These are phyloP conservation scores for Blastomyces gilchristii DNA, from an alignment of 2,329 filamentous ascomycete genomes.

Conservation along the genomic window DNA sequence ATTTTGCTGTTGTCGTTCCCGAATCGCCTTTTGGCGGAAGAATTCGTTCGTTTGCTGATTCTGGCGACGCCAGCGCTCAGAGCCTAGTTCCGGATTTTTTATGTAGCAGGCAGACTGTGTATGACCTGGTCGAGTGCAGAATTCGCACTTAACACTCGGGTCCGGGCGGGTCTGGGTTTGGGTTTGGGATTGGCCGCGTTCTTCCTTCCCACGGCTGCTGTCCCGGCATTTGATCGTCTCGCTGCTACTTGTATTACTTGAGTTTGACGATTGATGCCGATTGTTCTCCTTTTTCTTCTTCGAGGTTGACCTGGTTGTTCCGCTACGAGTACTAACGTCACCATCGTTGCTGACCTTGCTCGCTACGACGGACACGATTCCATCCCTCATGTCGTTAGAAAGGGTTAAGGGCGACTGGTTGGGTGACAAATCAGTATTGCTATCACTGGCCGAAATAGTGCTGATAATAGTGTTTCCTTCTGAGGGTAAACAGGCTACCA, in stretches of 20 bases:
- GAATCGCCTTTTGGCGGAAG: not conserved
- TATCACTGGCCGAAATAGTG: not conserved
- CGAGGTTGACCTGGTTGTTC: not conserved
- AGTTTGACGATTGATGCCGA: not conserved
- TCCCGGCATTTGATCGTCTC: not conserved
- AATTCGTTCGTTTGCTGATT: not conserved
- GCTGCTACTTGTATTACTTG: not conserved
- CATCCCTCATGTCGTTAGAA: not conserved
- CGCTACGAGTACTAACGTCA: not conserved
- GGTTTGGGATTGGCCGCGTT: not conserved
- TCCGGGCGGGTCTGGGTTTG: not conserved
- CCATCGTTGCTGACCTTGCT: not conserved
- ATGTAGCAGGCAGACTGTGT: not conserved
- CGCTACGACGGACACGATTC: not conserved
- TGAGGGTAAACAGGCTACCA: conserved; percentile 1
- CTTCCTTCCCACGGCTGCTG: not conserved
- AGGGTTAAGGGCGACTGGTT: not conserved
- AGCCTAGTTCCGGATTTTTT: not conserved
- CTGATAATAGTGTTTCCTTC: not conserved
- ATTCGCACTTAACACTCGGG: not conserved
- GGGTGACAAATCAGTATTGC: not conserved
- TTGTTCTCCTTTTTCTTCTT: not conserved
- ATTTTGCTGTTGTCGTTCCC: not conserved
- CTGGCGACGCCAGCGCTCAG: not conserved
- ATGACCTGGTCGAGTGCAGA: not conserved